phyloP scores from a whole-genome alignment of 768 basidiomycete genomes.

The Suillus lakei region DNA sequence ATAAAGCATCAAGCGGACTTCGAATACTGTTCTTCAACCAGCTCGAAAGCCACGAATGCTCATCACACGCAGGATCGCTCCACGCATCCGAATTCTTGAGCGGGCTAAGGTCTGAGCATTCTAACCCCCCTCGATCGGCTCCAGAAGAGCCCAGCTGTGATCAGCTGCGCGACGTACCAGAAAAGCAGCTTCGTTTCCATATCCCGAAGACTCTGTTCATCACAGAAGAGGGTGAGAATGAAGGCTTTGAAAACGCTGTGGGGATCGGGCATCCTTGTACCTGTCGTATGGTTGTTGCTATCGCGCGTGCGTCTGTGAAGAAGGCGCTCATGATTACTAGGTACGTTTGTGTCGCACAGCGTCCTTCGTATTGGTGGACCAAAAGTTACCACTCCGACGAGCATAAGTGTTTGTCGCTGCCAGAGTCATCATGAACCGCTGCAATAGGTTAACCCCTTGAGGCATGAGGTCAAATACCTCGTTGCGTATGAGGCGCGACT shows the following conservation, averaged over 20 bases:
- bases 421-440: background rate
- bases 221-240: background rate
- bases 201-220: background rate
- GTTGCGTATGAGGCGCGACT: background rate
- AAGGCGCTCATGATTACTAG: background rate
- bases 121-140: conserved; percentile 63
- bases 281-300: background rate
- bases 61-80: conserved; percentile 53
- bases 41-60: conserved; percentile 71
- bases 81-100: conserved; percentile 48
- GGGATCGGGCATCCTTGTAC: background rate
- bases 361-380: background rate
- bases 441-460: background rate
- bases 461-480: background rate
- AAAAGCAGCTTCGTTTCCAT: background rate
- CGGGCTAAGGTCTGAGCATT: conserved; percentile 73
- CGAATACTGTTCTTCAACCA: conserved; percentile 25
- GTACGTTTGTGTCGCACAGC: background rate
- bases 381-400: background rate
- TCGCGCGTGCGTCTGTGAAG: background rate
- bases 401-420: background rate
- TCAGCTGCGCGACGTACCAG: background rate
- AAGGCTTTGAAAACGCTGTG: background rate
- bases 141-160: conserved; percentile 56
- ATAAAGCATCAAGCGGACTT: background rate